Conservation (phyloP, 768 basidiomycete genomes). For the Lactarius akahatsu region DNA sequence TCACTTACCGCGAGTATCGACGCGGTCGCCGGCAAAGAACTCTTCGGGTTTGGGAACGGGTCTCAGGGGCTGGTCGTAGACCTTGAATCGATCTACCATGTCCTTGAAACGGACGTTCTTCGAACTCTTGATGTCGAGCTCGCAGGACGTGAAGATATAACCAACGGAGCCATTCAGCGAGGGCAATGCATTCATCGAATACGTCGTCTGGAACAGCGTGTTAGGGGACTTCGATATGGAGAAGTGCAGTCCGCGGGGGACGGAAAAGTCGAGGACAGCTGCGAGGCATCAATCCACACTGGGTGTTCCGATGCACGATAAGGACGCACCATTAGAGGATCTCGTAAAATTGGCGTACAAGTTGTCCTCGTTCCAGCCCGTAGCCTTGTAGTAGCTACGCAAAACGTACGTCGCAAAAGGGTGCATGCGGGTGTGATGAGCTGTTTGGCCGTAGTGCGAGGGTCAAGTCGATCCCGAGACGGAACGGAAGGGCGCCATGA, state of each 20-base stretch:
- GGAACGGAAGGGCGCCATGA: slow-evolving; percentile 14
- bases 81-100: slow-evolving; percentile 84
- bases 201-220: slow-evolving; percentile 82
- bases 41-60: slow-evolving; percentile 79
- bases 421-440: slow-evolving; percentile 48
- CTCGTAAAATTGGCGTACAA: slow-evolving; percentile 87
- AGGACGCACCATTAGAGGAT: slow-evolving; percentile 71
- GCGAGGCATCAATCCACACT: slow-evolving; percentile 7
- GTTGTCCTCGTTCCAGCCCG: slow-evolving; percentile 97
- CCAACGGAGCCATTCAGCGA: slow-evolving; percentile 90
- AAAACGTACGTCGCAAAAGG: slow-evolving; percentile 87
- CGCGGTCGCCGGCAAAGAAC: slow-evolving; percentile 77
- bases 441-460: not conserved
- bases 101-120: slow-evolving; percentile 79
- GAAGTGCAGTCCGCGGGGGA: slow-evolving; percentile 77
- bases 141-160: slow-evolving; percentile 90
- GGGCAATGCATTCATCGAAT: slow-evolving; percentile 90
- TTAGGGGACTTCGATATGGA: slow-evolving; percentile 89
- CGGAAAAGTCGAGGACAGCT: slow-evolving; percentile 91
- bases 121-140: slow-evolving; percentile 68
- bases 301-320: not conserved
- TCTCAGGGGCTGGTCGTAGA: slow-evolving; percentile 76
- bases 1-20: slow-evolving; percentile 68
- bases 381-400: slow-evolving; percentile 85
- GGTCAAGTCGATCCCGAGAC: not conserved